Evolutionary conservation across 768 basidiomycete genomes (phyloP).

Genomic region (Macrolepiota albuminosa): DNA sequence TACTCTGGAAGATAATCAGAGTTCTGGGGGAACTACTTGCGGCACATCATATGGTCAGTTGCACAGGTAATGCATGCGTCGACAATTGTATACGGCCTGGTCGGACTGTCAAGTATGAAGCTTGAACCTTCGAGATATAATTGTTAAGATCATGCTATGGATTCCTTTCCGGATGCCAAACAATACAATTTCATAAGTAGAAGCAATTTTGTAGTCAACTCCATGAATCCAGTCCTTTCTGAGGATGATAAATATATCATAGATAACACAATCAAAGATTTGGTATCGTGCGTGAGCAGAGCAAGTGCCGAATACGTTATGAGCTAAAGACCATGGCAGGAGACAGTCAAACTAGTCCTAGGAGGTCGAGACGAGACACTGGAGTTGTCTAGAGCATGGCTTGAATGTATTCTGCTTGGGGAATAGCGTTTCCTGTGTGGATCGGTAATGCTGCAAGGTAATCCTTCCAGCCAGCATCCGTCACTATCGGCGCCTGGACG

Average conservation of each 20-base stretch:
- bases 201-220: neutral
- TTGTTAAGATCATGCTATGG: neutral
- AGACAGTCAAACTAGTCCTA: neutral
- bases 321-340: neutral
- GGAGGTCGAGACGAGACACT: neutral
- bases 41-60: no score
- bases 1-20: neutral
- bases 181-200: neutral
- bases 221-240: neutral
- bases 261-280: neutral
- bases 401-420: conserved; percentile 32
- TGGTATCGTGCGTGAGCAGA: neutral
- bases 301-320: neutral
- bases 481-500: conserved; percentile 49
- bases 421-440: conserved; percentile 37
- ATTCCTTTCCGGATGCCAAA: neutral
- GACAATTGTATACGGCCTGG: neutral
- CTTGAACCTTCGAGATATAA: neutral
- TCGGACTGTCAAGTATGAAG: neutral
- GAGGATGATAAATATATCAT: neutral
- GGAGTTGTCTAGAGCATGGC: conserved; percentile 34
- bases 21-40: neutral
- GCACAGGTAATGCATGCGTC: no score
- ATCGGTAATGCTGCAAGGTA: conserved; percentile 36
- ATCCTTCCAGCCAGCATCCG: conserved; percentile 44